These are phyloP conservation scores for Lunularia cruciata DNA, from an alignment of 225 moss, liverwort and hornwort species.

Conservation along the genomic window DNA sequence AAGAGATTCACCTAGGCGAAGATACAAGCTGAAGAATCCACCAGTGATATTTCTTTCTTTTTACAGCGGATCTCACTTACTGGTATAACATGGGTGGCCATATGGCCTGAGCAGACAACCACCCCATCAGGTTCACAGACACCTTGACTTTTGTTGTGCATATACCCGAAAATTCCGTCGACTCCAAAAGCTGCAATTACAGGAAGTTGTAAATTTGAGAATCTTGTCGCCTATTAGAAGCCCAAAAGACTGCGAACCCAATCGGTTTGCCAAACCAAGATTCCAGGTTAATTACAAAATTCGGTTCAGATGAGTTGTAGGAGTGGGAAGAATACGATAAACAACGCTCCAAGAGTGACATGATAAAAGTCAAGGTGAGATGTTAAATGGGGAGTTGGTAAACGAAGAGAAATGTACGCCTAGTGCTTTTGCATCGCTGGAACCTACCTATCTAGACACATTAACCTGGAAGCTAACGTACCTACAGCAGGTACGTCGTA, in stretches of 20 bases:
- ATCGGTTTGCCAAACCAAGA: no score
- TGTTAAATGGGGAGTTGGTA: background rate
- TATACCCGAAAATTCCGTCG: slow-evolving; percentile 86
- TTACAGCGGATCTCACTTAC: slow-evolving; percentile 32
- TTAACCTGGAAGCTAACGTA: no score
- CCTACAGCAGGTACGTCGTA: slow-evolving; percentile 87
- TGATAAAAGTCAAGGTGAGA: background rate
- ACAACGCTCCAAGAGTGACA: no score
- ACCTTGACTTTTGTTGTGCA: slow-evolving; percentile 73
- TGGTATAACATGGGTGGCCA: slow-evolving; percentile 94
- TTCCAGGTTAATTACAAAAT: no score
- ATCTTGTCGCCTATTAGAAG: background rate
- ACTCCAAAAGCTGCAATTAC: slow-evolving; percentile 74
- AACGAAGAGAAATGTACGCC: background rate
- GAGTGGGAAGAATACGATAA: background rate
- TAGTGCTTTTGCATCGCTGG: no score
- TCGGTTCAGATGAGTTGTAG: background rate
- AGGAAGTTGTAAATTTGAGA: no score
- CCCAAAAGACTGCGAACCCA: no score
- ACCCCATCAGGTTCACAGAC: slow-evolving; percentile 74
- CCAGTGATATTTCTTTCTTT: background rate
- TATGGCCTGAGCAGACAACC: slow-evolving; percentile 84
- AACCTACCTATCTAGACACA: no score
- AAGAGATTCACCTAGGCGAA: no score
- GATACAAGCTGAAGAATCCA: background rate